Base-by-base conservation (phyloP, 2,329 filamentous ascomycete species). In the Claviceps sp. region DNA sequence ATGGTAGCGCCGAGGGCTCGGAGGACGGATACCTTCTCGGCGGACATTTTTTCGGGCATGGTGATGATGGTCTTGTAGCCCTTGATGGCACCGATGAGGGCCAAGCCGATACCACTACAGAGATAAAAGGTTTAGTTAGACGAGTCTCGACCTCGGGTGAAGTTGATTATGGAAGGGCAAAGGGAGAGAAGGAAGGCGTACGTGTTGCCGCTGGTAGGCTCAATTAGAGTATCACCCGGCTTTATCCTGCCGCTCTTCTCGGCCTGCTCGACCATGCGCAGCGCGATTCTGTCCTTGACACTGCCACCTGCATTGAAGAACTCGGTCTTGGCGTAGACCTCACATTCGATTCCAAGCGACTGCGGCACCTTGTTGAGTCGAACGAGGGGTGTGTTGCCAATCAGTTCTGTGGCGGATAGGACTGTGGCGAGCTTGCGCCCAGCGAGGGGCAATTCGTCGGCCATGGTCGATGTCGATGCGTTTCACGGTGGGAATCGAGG, bases 61-160 rank as follows among this genome's bases (percentile, higher is more conserved):
- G 93, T 98, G 68, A 98, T 98, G 71, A 98, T 97, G 42, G 90
- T 94, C 71, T 91, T 91, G 77, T 97, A 98, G 58, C 90, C 91
- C 74, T 96, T 97, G 63, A 98, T 86, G 16, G 93, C 93, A 53
- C 82, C 91, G 17, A 97, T 91, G 37, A 98, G 81, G 29, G 93
- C 93, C 42, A 98, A 77, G 22, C 93, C 93, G 58, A 98, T 98
- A 58, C 93, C 93, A 53, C 74, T 77, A 17, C 6, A 11, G 17
- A 20, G 1, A 20, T 20, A 2, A 20, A 20, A 20, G 20, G 2
- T 20, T 40, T 20, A 3, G n/a, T 40, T 7, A 26, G 23, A 6
- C 5, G 23, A 26, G 5, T 26, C 23, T 26, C 23, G 23, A 7
- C 23, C 23, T 26, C 5, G 23, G 23, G 23, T 11, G 29, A 34